A percentile compares a stretch with the other conserved stretches of the same genome.
These are phyloP conservation scores for Cytospora chrysosperma DNA, from an alignment of 2,329 filamentous ascomycete genomes.

Conservation along the genomic window DNA sequence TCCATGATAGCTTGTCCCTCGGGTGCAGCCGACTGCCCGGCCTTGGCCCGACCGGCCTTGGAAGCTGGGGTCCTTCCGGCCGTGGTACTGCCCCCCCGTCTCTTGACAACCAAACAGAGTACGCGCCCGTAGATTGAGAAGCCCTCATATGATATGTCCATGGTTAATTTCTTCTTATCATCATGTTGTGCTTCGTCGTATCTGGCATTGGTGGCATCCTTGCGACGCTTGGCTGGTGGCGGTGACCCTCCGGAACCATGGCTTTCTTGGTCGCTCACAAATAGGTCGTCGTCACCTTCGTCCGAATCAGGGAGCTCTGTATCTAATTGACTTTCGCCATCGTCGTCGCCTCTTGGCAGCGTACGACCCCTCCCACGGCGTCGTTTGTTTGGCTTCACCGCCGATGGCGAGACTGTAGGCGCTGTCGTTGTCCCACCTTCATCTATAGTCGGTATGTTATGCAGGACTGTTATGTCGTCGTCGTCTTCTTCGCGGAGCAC, in stretches of 20 bases:
- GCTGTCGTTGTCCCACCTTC: conserved; percentile 32
- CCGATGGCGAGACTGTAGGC: conserved; percentile 28
- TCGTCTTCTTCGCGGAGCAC: conserved; percentile 59
- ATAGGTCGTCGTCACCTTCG: conserved; percentile 25
- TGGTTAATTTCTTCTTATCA: conserved; percentile 87
- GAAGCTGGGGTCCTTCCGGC: conserved; percentile 26
- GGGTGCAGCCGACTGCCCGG: conserved; percentile 33
- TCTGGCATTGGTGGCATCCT: conserved; percentile 35
- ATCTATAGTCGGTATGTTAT: conserved; percentile 51
- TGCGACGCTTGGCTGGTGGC: conserved; percentile 47
- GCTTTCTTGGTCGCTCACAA: conserved; percentile 31
- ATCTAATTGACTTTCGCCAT: conserved; percentile 37
- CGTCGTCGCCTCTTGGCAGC: conserved; percentile 30
- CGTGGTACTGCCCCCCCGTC: conserved; percentile 46
- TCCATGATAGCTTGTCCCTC: conserved; percentile 73
- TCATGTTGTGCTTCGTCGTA: conserved; percentile 42
- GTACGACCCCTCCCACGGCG: conserved; percentile 33
- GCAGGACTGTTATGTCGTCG: conserved; percentile 55
- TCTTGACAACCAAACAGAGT: conserved; percentile 83
- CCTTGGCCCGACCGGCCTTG: conserved; percentile 26
- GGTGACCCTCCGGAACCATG: conserved; percentile 39
- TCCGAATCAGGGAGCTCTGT: conserved; percentile 27
- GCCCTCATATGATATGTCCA: conserved; percentile 88
- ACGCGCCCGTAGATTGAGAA: conserved; percentile 95
- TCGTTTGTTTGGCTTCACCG: conserved; percentile 31